These are phyloP conservation scores for Telopea speciosissima DNA, from an alignment of 177 flowering plant genomes.

Conservation along the genomic window DNA sequence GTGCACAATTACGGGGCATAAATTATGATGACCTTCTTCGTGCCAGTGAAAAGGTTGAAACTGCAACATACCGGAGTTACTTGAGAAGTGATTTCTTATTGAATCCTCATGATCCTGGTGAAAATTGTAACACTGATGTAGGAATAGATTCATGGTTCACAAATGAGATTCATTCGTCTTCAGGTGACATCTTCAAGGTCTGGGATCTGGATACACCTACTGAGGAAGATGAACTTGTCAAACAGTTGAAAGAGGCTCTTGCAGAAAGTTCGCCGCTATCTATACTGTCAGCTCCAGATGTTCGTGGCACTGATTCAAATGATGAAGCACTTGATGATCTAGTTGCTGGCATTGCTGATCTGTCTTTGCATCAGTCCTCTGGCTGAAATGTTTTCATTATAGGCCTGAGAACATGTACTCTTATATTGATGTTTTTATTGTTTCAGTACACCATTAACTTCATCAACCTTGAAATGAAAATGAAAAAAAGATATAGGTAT, in stretches of 20 bases:
- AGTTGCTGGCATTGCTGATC: conserved; percentile 41
- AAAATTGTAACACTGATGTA: conserved; percentile 8
- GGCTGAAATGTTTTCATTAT: neutral
- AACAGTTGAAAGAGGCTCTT: conserved; percentile 35
- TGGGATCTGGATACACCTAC: conserved; percentile 47
- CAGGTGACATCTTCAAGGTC: conserved; percentile 48
- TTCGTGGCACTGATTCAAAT: neutral
- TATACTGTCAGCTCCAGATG: conserved; percentile 10
- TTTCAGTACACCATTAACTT: too few relatives aligned
- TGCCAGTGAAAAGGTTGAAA: neutral
- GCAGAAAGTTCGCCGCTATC: conserved; percentile 17
- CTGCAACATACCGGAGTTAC: conserved; percentile 1
- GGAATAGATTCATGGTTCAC: conserved; percentile 15
- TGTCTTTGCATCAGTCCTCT: conserved; percentile 30
- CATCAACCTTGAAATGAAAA: too few relatives aligned
- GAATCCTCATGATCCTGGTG: neutral
- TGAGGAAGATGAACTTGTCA: conserved; percentile 40
- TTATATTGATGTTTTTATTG: too few relatives aligned
- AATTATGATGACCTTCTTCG: neutral
- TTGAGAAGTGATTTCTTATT: conserved; percentile 21
- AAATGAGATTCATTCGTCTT: conserved; percentile 24
- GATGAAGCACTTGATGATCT: conserved; percentile 24
- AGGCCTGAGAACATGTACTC: too few relatives aligned
- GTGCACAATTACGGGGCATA: neutral
- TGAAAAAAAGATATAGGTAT: too few relatives aligned